These are phyloP conservation scores for Ogataea hybrid DNA, from an alignment of 1,139 yeast species.

Conservation along the genomic window DNA sequence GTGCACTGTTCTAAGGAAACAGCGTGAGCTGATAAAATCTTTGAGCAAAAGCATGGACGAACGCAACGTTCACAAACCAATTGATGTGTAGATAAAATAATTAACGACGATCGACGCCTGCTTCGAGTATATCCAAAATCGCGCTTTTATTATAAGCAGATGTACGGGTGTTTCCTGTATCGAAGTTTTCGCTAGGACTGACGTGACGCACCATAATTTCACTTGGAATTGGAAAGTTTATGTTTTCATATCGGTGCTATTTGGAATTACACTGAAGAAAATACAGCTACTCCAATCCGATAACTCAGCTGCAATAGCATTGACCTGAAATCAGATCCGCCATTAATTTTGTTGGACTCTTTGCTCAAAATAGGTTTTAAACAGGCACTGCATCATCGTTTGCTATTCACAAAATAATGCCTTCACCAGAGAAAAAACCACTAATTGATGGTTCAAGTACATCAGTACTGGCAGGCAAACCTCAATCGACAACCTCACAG, in stretches of 20 bases:
- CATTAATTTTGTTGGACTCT: not conserved
- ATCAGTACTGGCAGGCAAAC: not conserved
- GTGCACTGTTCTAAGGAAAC: conserved; percentile 28
- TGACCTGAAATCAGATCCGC: not conserved
- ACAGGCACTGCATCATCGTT: not conserved
- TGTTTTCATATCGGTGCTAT: conserved; percentile 5
- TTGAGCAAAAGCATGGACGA: conserved; percentile 19
- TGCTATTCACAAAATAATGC: conserved; percentile 6
- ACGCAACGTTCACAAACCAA: not conserved
- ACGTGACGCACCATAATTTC: conserved; percentile 7
- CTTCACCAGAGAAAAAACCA: conserved; percentile 2
- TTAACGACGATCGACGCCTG: not conserved
- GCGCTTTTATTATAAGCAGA: not conserved
- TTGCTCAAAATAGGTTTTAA: not conserved
- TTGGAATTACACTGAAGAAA: not conserved
- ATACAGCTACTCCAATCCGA: not conserved
- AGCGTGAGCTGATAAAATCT: conserved; percentile 27
- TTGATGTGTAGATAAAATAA: not conserved
- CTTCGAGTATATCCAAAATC: not conserved
- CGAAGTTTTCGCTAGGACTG: not conserved
- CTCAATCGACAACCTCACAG: conserved; percentile 6
- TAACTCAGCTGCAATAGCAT: not conserved
- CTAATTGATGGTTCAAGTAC: not conserved
- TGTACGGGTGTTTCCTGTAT: conserved; percentile 9
- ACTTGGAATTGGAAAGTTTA: conserved; percentile 3